Percentiles rank a stretch among this genome's conserved stretches.
These are phyloP conservation scores for Penicillium sp. DNA, from an alignment of 2,329 filamentous ascomycete species.

Conservation along the genomic window DNA sequence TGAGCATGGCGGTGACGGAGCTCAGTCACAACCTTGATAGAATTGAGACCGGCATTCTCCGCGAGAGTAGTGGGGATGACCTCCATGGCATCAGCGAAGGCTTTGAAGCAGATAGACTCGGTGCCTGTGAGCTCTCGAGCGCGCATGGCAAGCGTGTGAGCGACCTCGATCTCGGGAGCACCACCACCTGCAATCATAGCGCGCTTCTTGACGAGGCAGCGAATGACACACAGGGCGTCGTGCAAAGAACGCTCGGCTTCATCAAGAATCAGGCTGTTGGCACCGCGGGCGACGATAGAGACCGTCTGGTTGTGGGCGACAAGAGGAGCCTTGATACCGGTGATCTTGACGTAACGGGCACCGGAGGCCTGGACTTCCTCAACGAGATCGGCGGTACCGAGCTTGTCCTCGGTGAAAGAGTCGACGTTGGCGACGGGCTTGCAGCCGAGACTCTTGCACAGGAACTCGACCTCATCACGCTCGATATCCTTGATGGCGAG, in stretches of 20 bases:
- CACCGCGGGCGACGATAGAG: constrained; percentile 88
- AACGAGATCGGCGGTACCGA: constrained; percentile 86
- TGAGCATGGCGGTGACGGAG: constrained; percentile 89
- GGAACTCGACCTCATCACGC: constrained; percentile 96
- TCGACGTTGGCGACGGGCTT: constrained; percentile 98
- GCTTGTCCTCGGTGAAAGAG: constrained; percentile 97
- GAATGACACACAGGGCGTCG: constrained; percentile 95
- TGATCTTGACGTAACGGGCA: constrained; percentile 90
- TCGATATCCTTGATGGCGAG: constrained; percentile 96
- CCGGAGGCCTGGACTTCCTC: constrained; percentile 87
- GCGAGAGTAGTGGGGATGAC: constrained; percentile 94
- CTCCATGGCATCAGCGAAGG: constrained; percentile 95
- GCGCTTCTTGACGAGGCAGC: constrained; percentile 98
- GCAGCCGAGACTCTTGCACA: constrained; percentile 98
- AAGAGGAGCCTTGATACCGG: constrained; percentile 75
- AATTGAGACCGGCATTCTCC: constrained; percentile 95
- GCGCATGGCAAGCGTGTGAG: constrained; percentile 76
- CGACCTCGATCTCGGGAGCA: constrained; percentile 94
- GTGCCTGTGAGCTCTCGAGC: constrained; percentile 82
- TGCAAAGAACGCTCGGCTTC: constrained; percentile 96
- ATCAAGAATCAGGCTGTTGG: constrained; percentile 90
- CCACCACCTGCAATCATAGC: constrained; percentile 97
- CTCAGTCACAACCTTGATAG: constrained; percentile 97
- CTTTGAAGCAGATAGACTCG: constrained; percentile 98
- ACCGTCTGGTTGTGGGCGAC: constrained; percentile 66